These are phyloP conservation scores for Trichoderma endophyticum DNA, from an alignment of 2,329 filamentous ascomycete genomes.

Conservation along the genomic window DNA sequence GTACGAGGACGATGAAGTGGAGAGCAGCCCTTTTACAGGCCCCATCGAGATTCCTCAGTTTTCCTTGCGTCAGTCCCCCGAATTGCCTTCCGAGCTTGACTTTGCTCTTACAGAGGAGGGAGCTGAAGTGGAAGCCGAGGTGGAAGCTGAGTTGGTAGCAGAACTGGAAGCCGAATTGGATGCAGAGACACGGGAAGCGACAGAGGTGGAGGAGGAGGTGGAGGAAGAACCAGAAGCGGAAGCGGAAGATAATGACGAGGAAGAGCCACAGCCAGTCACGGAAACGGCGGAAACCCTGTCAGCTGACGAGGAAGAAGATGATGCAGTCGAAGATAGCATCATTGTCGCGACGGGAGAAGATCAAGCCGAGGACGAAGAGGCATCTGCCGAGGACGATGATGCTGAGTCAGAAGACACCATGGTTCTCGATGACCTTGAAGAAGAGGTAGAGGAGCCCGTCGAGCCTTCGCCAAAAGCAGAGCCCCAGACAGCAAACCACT, in stretches of 20 bases:
- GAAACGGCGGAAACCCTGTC: slow-evolving; percentile 11
- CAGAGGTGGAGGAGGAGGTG: slow-evolving; percentile 6
- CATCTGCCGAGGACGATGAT: slow-evolving; percentile 18
- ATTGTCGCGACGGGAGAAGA: background rate
- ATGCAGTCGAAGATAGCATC: slow-evolving; percentile 21
- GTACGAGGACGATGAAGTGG: slow-evolving; percentile 27
- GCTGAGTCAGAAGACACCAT: slow-evolving; percentile 24
- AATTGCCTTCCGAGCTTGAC: slow-evolving; percentile 43
- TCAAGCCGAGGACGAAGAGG: slow-evolving; percentile 18
- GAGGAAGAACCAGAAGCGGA: slow-evolving; percentile 28
- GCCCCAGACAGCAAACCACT: slow-evolving; percentile 21
- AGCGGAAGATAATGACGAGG: background rate
- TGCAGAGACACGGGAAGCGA: slow-evolving; percentile 29
- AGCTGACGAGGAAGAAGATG: slow-evolving; percentile 13
- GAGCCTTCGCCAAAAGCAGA: slow-evolving; percentile 14
- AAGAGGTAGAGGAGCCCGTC: slow-evolving; percentile 19
- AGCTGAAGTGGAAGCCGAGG: slow-evolving; percentile 26
- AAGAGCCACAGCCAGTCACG: background rate
- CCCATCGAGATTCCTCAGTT: slow-evolving; percentile 39
- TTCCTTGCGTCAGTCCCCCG: slow-evolving; percentile 45
- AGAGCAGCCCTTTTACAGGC: slow-evolving; percentile 36
- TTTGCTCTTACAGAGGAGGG: slow-evolving; percentile 35
- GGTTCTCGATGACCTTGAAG: slow-evolving; percentile 24
- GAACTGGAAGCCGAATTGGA: background rate
- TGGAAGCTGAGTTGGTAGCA: background rate